phyloP scores from a whole-genome alignment of 306 rosid species.

The Phaseolus lunatus region DNA sequence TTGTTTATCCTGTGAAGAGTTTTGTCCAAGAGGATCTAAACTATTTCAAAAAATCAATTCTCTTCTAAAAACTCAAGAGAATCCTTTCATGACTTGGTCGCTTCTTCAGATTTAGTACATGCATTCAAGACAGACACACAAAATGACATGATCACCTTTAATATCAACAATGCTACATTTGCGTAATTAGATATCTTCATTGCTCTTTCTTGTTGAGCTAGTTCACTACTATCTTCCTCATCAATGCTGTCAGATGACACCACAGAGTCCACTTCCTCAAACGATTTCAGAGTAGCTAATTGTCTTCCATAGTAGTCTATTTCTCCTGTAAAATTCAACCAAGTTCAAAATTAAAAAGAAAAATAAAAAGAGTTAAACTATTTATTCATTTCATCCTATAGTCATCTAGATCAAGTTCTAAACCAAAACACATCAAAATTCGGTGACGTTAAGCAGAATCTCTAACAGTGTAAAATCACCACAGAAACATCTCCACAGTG shows the following conservation, averaged over 20 bases:
- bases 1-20: too few species aligned
- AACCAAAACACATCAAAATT: background rate
- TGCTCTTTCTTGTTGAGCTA: conserved; percentile 69
- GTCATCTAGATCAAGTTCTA: too few species aligned
- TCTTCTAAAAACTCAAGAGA: too few species aligned
- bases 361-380: background rate
- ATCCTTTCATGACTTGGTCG: background rate
- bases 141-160: conserved; percentile 59
- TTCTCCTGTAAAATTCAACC: conserved; percentile 52
- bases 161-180: conserved; percentile 55
- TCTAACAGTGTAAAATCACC: background rate
- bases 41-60: too few species aligned
- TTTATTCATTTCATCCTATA: background rate
- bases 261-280: conserved; percentile 70
- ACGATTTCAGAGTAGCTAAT: conserved; percentile 70
- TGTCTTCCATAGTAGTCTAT: conserved; percentile 72
- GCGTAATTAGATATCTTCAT: conserved; percentile 74
- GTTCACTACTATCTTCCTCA: conserved; percentile 52
- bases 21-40: too few species aligned
- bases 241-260: conserved; percentile 38
- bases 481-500: background rate
- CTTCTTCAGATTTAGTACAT: conserved; percentile 8
- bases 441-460: background rate
- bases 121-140: background rate
- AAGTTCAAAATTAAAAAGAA: background rate